These are phyloP conservation scores for Millerozyma acaciae DNA, from an alignment of 805 yeast genomes.

Conservation along the genomic window DNA sequence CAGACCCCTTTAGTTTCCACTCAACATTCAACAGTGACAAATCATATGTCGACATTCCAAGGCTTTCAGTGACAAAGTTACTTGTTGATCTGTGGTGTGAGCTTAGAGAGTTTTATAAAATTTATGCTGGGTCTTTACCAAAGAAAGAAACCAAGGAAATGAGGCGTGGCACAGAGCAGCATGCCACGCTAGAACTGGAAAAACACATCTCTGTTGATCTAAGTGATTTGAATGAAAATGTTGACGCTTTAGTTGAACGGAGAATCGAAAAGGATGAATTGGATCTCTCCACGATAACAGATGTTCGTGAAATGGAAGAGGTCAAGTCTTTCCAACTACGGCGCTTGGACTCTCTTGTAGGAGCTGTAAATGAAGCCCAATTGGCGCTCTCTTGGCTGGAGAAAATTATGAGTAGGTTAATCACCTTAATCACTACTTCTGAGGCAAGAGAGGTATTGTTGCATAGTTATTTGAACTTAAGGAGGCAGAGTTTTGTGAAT, in stretches of 20 bases:
- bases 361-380: constrained; percentile 9
- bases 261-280: constrained; percentile 2
- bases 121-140: constrained; percentile 42
- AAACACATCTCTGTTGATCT: constrained; percentile 38
- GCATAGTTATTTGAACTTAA: constrained; percentile 45
- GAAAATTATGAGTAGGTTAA: constrained; percentile 36
- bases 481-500: not conserved
- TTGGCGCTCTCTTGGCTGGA: constrained; percentile 37
- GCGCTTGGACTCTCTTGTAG: not conserved
- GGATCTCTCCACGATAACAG: not conserved
- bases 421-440: constrained; percentile 41
- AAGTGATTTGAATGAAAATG: constrained; percentile 7
- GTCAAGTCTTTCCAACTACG: not conserved
- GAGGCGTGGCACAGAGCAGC: constrained; percentile 45
- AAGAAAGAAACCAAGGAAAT: constrained; percentile 35
- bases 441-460: constrained; percentile 61
- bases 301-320: not conserved
- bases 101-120: constrained; percentile 47
- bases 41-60: constrained; percentile 22
- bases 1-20: constrained; percentile 23
- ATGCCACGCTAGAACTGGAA: constrained; percentile 44
- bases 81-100: constrained; percentile 69
- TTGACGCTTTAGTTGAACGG: constrained; percentile 6
- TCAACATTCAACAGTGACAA: constrained; percentile 20
- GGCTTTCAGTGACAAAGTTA: constrained; percentile 59